Evolutionary conservation across 106 monocot species (phyloP).

Genomic region (Apostasia ramifera): DNA sequence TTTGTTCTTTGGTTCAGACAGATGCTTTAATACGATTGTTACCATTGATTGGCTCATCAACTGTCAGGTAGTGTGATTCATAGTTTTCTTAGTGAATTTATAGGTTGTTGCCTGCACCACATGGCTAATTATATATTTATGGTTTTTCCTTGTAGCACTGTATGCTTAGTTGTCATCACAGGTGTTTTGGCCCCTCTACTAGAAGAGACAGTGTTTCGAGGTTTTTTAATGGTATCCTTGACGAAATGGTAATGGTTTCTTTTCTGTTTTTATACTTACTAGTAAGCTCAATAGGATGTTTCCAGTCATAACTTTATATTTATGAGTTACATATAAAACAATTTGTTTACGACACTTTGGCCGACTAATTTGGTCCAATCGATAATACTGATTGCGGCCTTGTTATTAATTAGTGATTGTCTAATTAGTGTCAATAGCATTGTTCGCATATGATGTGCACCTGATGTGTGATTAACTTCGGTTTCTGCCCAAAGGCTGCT

Average conservation of each 20-base stretch:
- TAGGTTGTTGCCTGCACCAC: background rate
- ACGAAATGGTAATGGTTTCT: constrained; percentile 66
- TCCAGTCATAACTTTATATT: too few relatives aligned
- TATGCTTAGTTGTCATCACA: constrained; percentile 68
- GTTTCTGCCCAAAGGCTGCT: too few relatives aligned
- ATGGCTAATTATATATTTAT: constrained; percentile 9
- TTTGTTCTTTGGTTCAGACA: constrained; percentile 38
- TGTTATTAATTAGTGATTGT: too few relatives aligned
- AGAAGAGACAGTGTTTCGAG: constrained; percentile 92
- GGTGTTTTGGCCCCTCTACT: constrained; percentile 87
- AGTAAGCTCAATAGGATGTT: too few relatives aligned
- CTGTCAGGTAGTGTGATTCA: constrained; percentile 42
- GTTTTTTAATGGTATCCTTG: constrained; percentile 83
- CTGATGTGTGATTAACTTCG: too few relatives aligned
- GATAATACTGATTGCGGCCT: too few relatives aligned
- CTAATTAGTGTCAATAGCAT: too few relatives aligned
- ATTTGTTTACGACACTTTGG: too few relatives aligned
- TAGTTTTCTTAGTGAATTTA: background rate
- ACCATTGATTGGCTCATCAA: constrained; percentile 85
- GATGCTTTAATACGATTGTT: constrained; percentile 72
- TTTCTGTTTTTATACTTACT: too few relatives aligned
- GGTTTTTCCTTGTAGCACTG: constrained; percentile 47
- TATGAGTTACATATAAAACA: too few relatives aligned
- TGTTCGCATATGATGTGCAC: too few relatives aligned
- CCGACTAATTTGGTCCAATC: too few relatives aligned